Base-by-base conservation (phyloP, 441 rosid species). In the Erodium trifolium region DNA sequence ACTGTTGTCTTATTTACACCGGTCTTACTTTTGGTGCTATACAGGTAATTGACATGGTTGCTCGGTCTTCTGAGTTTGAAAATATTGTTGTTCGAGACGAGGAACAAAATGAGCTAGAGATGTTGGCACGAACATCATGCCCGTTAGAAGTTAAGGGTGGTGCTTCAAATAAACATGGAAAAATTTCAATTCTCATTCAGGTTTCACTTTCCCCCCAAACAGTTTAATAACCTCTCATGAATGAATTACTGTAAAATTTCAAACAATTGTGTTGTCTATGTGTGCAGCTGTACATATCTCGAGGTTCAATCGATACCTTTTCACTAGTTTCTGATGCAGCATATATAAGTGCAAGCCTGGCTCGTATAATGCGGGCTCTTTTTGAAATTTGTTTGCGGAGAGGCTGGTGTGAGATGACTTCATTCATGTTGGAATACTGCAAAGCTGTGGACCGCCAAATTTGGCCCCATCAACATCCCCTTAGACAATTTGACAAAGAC, bases 51-150 rank as follows among this genome's bases (percentile, higher is more conserved):
- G 84, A 92, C 71, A 95, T 95, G 99, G 98, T 95, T 77, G 97
- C 98, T 73, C 96, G 77, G 78, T 95, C 99, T 71, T 90, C 99
- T 71, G 99, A 95, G 78, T 95, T 95, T 82, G 92, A 82, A 81
- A 95, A 95, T 82, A 92, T 95, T 83, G 93, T 92, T 85, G 93
- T 95, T 73, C 86, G 99, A 79, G 99, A 95, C 71, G 99, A 95
- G 76, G 99, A 95, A 82, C 99, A 95, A 83, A 82, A 85, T 79
- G 99, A 95, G 80, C 85, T 95, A 70, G 99, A 95, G 88, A 83
- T 71, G 67, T 78, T 95, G 78, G 83, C 85, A 79, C 96, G 89
- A 57, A 79, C 83, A 62, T 87, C 82, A 73, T 95, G 99, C 77
- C 99, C 97, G 51, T 85, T 90, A 69, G 99, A 95, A 78, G 88